Evolutionary conservation across 768 basidiomycete genomes (phyloP).

Genomic region (Lentinus brumalis): DNA sequence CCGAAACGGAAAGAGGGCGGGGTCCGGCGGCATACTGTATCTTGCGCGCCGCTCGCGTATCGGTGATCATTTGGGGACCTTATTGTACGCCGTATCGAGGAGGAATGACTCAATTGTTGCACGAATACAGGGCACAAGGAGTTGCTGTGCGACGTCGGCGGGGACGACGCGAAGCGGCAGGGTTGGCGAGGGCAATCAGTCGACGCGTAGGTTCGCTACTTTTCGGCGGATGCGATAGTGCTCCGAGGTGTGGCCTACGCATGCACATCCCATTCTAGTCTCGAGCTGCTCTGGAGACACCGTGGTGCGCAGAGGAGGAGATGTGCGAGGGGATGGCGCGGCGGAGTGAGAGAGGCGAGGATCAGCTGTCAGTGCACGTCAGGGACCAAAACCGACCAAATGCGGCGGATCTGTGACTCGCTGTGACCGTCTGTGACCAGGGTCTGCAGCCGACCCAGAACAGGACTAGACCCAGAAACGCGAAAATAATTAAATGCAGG

Average conservation of each 20-base stretch:
- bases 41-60: neutral
- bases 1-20: neutral
- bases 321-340: neutral
- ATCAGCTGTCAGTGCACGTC: neutral
- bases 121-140: neutral
- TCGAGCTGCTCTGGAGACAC: too few relatives aligned
- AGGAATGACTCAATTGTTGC: constrained; percentile 6
- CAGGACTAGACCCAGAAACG: constrained; percentile 13
- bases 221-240: too few relatives aligned
- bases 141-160: neutral
- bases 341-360: constrained; percentile 1
- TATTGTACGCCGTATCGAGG: constrained; percentile 14
- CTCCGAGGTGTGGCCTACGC: too few relatives aligned
- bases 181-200: neutral
- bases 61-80: neutral
- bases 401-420: neutral
- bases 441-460: neutral
- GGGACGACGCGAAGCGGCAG: constrained; percentile 1
- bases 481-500: constrained; percentile 16
- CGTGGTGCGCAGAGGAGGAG: neutral
- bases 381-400: constrained; percentile 1
- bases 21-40: neutral
- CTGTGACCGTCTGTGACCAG: constrained; percentile 16
- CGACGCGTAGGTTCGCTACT: neutral
- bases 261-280: too few relatives aligned